phyloP scores from a whole-genome alignment of 2,329 filamentous ascomycete species.

The Macrophomina phaseolina region DNA sequence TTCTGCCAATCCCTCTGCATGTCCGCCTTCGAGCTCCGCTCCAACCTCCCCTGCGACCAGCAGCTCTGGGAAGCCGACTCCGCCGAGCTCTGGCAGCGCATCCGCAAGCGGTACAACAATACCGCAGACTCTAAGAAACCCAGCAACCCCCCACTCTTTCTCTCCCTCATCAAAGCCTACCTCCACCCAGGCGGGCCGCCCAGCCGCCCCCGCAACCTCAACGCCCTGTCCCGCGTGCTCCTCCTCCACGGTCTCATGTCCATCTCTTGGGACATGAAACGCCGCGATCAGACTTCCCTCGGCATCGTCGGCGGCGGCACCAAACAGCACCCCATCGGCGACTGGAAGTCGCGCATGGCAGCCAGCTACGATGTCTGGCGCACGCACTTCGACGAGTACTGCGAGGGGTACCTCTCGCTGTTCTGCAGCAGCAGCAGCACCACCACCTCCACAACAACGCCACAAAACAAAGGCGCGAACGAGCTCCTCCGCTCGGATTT shows the following conservation, averaged over 20 bases:
- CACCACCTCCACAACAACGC: constrained; percentile 30
- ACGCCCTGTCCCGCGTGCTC: constrained; percentile 59
- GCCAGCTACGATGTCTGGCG: constrained; percentile 65
- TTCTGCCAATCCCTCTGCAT: constrained; percentile 72
- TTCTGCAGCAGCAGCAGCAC: neutral
- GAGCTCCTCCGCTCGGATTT: constrained; percentile 46
- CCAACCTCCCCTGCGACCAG: constrained; percentile 62
- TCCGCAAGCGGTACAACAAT: constrained; percentile 46
- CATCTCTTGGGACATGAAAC: constrained; percentile 66
- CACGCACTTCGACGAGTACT: constrained; percentile 62
- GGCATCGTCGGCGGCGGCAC: neutral
- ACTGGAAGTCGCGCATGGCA: constrained; percentile 60
- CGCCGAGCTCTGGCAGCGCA: constrained; percentile 57
- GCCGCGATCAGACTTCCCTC: constrained; percentile 66
- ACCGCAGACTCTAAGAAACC: neutral
- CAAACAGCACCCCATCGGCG: constrained; percentile 37
- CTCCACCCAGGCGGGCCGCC: constrained; percentile 41
- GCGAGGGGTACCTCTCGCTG: constrained; percentile 40
- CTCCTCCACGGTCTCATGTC: constrained; percentile 68
- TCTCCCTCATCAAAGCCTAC: constrained; percentile 62
- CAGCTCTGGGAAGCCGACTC: constrained; percentile 63
- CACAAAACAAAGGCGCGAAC: constrained; percentile 3
- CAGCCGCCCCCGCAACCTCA: constrained; percentile 49
- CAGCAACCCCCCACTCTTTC: constrained; percentile 48
- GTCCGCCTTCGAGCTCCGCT: constrained; percentile 67